Base-by-base conservation (phyloP, 192 early-diverging fungal genomes). In the Nowakowskiella sp. region DNA sequence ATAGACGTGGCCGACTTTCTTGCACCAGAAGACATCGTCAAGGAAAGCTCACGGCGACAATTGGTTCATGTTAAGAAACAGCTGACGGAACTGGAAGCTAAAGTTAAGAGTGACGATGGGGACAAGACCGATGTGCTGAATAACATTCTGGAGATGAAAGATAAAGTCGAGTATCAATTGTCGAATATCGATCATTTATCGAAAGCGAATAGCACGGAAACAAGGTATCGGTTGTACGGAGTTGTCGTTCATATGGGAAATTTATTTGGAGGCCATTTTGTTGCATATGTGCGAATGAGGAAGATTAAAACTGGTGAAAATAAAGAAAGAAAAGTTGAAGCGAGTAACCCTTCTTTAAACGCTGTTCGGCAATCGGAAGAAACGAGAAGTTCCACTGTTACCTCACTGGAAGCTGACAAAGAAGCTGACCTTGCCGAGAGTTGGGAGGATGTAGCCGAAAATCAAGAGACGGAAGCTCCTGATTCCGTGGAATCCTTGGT, bases 191-290 rank as follows among this genome's bases (percentile, higher is more conserved):
- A 39, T 8, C 25, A 42, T 46, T 5, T 16, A 8, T 5, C 53
- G 8, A 52, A 16, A 48, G 6, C 19, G 58, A n/a, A 63, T 8
- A 25, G 31, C 13, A 16, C 27, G 1, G 39, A 44, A 2, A 31
- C 2, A 1, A 50, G 31, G 55, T 75, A 75, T 43, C 31, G 73
- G 2, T 33, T 70, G 19, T 67, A 72, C 25, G 73, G 59, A 30
- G 62, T 72, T 1, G 68, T 75, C 10, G 73, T 75, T 10, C 73
- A 75, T 55, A 13, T 51, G 1, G 73, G 73, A 6, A 55, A 47
- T 3, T 42, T 75, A 23, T 68, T 66, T 59, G 64, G 62, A 7
- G 73, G 73, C 1, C 73, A 75, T 34, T 75, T 72, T 54, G 43
- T 64, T 16, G 62, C 73, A 13, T 75, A 63, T 46, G 59, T 69